phyloP scores from a whole-genome alignment of 768 basidiomycete species.

The Hemileccinum rubropunctum region DNA sequence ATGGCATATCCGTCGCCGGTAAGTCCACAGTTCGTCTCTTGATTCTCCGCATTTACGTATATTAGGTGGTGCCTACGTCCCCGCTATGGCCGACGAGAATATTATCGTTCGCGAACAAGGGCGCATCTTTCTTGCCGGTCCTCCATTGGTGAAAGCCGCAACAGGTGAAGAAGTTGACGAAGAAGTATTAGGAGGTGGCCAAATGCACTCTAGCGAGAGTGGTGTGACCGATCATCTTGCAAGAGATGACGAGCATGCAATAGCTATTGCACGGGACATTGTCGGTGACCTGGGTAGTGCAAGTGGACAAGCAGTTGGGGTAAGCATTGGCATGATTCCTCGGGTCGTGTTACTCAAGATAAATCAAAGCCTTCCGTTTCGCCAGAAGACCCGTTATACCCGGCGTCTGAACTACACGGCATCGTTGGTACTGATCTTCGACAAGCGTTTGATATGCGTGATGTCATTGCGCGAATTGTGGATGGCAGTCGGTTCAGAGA shows the following conservation, averaged over 20 bases:
- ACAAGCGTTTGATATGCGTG: slow-evolving; percentile 90
- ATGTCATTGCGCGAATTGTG: slow-evolving; percentile 87
- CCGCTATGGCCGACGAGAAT: slow-evolving; percentile 96
- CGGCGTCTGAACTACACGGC: slow-evolving; percentile 79
- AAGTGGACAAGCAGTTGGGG: slow-evolving; percentile 47
- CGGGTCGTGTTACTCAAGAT: slow-evolving; percentile 9
- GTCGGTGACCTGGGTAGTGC: slow-evolving; percentile 75
- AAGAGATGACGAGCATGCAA: slow-evolving; percentile 80
- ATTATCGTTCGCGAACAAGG: slow-evolving; percentile 90
- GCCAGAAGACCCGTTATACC: slow-evolving; percentile 75
- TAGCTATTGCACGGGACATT: slow-evolving; percentile 73
- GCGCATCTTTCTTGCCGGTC: slow-evolving; percentile 91
- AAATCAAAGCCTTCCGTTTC: slow-evolving; percentile 49
- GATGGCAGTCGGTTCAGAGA: slow-evolving; percentile 91
- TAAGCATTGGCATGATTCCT: slow-evolving; percentile 32
- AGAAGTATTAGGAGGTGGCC: slow-evolving; percentile 85
- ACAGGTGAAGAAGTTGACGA: slow-evolving; percentile 93
- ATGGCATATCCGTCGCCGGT: slow-evolving; percentile 93
- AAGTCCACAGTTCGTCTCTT: slow-evolving; percentile 5
- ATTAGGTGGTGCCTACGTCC: slow-evolving; percentile 86
- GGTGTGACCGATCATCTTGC: slow-evolving; percentile 91
- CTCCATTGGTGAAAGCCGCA: slow-evolving; percentile 91
- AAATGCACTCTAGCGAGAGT: slow-evolving; percentile 90
- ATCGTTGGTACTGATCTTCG: slow-evolving; percentile 89
- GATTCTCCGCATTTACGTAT: slow-evolving; percentile 5